phyloP scores from a whole-genome alignment of 805 yeast genomes.

The Hanseniaspora taiwanica region DNA sequence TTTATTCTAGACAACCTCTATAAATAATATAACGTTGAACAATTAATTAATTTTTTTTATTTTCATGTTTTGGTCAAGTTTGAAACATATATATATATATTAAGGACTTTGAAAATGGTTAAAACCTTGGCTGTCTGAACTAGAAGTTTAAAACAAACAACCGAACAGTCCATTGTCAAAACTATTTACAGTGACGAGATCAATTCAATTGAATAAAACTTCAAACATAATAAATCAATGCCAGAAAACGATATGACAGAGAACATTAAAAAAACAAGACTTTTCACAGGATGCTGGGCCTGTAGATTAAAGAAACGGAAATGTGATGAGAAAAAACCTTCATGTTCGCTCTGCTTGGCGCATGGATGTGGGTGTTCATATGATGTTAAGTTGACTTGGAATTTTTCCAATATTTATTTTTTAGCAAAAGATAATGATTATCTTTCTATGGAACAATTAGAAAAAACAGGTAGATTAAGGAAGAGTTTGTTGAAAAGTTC shows the following conservation, averaged over 20 bases:
- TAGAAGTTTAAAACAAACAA: no score
- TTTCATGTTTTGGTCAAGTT: no score
- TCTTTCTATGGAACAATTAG: constrained; percentile 2
- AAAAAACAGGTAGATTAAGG: no score
- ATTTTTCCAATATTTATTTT: constrained; percentile 13
- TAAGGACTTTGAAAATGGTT: no score
- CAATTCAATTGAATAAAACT: no score
- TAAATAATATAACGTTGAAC: no score
- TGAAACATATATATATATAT: no score
- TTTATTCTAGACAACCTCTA: no score
- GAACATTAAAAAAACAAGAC: constrained; percentile 13
- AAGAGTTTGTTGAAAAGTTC: constrained; percentile 1
- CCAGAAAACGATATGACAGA: background rate
- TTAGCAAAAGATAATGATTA: background rate
- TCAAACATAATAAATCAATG: background rate
- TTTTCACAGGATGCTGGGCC: constrained; percentile 25
- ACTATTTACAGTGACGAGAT: no score
- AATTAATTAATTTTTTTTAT: no score
- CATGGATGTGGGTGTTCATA: constrained; percentile 18
- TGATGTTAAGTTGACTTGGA: constrained; percentile 21
- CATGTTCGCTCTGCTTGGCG: constrained; percentile 17
- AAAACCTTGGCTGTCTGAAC: no score
- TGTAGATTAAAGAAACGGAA: constrained; percentile 22
- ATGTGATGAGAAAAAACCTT: constrained; percentile 19
- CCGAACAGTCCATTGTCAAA: no score